Percentiles rank a stretch among this genome's conserved stretches.
These are phyloP conservation scores for Starmera pachycereana DNA, from an alignment of 805 yeast species.

Conservation along the genomic window DNA sequence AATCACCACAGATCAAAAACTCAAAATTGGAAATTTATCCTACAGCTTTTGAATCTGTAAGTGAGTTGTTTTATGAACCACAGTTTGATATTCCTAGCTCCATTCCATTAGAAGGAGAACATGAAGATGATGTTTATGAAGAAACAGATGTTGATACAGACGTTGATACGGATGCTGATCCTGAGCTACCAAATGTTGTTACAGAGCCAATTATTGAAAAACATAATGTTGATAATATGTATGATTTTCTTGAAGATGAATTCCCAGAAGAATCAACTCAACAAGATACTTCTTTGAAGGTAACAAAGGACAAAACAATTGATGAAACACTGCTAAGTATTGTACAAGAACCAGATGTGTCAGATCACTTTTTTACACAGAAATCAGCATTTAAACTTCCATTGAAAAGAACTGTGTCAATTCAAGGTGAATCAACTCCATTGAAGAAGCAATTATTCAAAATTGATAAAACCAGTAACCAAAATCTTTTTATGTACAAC, in stretches of 20 bases:
- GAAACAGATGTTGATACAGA: conserved; percentile 6
- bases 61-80: conserved; percentile 21
- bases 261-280: background rate
- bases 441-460: background rate
- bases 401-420: background rate
- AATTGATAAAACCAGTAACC: background rate
- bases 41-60: conserved; percentile 22
- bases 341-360: background rate
- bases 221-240: too few relatives aligned
- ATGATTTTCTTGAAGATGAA: too few relatives aligned
- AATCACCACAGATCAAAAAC: conserved; percentile 14
- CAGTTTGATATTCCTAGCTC: conserved; percentile 5
- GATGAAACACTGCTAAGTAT: background rate
- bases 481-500: conserved; percentile 3
- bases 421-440: too few relatives aligned
- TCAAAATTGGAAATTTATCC: conserved; percentile 16
- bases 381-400: background rate
- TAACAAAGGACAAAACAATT: background rate
- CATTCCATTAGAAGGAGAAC: conserved; percentile 4
- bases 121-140: conserved; percentile 3
- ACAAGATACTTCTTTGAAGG: background rate
- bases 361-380: background rate
- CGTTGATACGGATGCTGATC: too few relatives aligned
- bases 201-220: too few relatives aligned
- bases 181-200: too few relatives aligned